Conservation (phyloP, 352 stramenopile genomes). For the Phytophthora cactorum region DNA sequence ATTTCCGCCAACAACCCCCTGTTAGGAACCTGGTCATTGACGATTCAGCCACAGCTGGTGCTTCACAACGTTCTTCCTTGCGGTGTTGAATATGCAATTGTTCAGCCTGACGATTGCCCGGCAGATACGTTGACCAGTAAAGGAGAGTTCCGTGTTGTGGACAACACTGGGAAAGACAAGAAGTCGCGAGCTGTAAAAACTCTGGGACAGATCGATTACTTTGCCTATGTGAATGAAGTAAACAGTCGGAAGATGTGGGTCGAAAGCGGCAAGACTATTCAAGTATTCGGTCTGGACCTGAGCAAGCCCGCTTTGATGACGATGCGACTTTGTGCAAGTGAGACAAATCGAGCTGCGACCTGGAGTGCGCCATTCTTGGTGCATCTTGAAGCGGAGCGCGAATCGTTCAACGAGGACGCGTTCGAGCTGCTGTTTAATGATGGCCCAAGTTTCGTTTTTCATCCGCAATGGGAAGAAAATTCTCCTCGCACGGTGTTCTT, state of each 20-base stretch:
- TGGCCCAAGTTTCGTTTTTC: constrained; percentile 67
- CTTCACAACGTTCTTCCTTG: constrained; percentile 86
- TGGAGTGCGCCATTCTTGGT: constrained; percentile 79
- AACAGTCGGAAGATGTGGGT: constrained; percentile 78
- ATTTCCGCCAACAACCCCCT: constrained; percentile 65
- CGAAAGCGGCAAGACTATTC: constrained; percentile 80
- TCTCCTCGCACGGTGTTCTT: constrained; percentile 66
- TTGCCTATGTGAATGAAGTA: constrained; percentile 77
- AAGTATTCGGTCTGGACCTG: constrained; percentile 85
- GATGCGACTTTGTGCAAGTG: constrained; percentile 71
- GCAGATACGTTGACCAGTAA: constrained; percentile 60
- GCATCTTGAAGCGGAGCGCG: constrained; percentile 52
- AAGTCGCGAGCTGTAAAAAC: constrained; percentile 52
- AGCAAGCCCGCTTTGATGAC: constrained; percentile 74
- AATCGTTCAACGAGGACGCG: constrained; percentile 53
- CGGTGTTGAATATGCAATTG: constrained; percentile 84
- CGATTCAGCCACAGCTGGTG: constrained; percentile 83
- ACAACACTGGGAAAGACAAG: constrained; percentile 46
- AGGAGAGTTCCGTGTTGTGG: constrained; percentile 55
- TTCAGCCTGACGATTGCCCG: constrained; percentile 79
- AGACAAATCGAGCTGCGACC: constrained; percentile 44
- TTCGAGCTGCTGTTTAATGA: constrained; percentile 74
- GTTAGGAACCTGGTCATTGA: constrained; percentile 75
- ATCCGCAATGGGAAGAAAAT: constrained; percentile 73
- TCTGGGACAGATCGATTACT: constrained; percentile 69